A percentile compares a stretch with the other conserved stretches of the same genome.
phyloP scores from a whole-genome alignment of 805 yeast species.

The Metschnikowia similis region DNA sequence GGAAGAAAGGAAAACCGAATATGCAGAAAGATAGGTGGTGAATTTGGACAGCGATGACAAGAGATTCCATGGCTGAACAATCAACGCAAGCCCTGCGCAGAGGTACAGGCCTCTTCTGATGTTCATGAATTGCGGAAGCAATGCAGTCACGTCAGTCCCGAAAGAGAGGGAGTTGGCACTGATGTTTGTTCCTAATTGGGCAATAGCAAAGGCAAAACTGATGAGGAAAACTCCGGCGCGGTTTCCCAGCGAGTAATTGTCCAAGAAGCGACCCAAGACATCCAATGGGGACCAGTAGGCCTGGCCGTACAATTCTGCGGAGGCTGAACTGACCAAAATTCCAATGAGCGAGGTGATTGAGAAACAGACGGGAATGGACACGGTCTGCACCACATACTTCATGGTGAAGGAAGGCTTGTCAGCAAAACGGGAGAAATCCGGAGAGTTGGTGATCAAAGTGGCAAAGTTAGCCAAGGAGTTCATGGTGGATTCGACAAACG shows the following conservation, averaged over 20 bases:
- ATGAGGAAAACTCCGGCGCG: slow-evolving; percentile 80
- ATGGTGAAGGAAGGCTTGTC: slow-evolving; percentile 38
- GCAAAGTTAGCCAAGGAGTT: slow-evolving; percentile 82
- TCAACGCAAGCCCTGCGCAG: slow-evolving; percentile 67
- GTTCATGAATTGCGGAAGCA: slow-evolving; percentile 58
- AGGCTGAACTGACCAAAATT: slow-evolving; percentile 77
- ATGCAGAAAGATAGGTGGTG: slow-evolving; percentile 76
- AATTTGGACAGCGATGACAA: slow-evolving; percentile 61
- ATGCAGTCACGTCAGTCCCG: slow-evolving; percentile 68
- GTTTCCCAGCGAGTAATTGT: slow-evolving; percentile 48
- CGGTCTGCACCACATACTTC: slow-evolving; percentile 42
- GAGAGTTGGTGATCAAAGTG: slow-evolving; percentile 82
- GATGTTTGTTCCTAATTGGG: slow-evolving; percentile 75
- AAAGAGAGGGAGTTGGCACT: slow-evolving; percentile 69
- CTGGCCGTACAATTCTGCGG: slow-evolving; percentile 59
- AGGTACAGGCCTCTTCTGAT: slow-evolving; percentile 79
- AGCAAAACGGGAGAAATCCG: slow-evolving; percentile 86
- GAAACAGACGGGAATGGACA: slow-evolving; percentile 73
- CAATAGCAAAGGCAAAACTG: slow-evolving; percentile 64
- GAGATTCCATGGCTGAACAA: slow-evolving; percentile 82
- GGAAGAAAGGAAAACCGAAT: slow-evolving; percentile 76
- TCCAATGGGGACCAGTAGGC: slow-evolving; percentile 84
- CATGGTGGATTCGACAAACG: slow-evolving; percentile 73
- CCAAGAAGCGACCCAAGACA: slow-evolving; percentile 60
- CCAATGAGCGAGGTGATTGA: slow-evolving; percentile 82